Conservation (phyloP, 495 filamentous ascomycete species). For the Aspergillus olivimuriae region DNA sequence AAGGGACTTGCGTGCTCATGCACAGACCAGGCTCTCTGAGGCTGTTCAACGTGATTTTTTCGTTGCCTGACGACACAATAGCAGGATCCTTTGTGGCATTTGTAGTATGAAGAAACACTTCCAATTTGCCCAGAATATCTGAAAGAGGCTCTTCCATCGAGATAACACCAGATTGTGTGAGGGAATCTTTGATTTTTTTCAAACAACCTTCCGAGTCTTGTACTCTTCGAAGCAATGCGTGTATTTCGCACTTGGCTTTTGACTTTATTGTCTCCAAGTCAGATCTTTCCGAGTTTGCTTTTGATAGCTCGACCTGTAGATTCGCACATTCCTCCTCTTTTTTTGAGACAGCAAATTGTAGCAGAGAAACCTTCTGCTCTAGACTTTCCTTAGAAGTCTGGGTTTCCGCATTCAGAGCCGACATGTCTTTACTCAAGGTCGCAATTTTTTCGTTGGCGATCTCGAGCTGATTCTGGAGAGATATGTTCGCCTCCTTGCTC, state of each 20-base stretch:
- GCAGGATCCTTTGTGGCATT: background rate
- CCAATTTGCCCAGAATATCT: constrained; percentile 14
- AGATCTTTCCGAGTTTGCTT: constrained; percentile 9
- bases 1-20: background rate
- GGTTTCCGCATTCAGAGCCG: constrained; percentile 3
- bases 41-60: background rate
- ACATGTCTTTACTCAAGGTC: constrained; percentile 14
- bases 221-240: constrained; percentile 18
- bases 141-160: constrained; percentile 10
- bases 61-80: background rate
- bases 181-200: constrained; percentile 15
- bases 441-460: constrained; percentile 15
- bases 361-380: constrained; percentile 5
- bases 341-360: constrained; percentile 6
- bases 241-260: constrained; percentile 21
- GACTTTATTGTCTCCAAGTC: constrained; percentile 16
- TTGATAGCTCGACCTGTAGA: constrained; percentile 9
- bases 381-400: constrained; percentile 2
- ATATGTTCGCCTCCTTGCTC: constrained; percentile 9
- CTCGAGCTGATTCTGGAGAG: constrained; percentile 16
- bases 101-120: constrained; percentile 10
- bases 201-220: constrained; percentile 23
- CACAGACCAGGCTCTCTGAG: too few relatives aligned
- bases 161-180: constrained; percentile 8
- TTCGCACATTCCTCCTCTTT: constrained; percentile 13